These are phyloP conservation scores for Fusarium algeriense DNA, from an alignment of 2,329 filamentous ascomycete genomes.

Conservation along the genomic window DNA sequence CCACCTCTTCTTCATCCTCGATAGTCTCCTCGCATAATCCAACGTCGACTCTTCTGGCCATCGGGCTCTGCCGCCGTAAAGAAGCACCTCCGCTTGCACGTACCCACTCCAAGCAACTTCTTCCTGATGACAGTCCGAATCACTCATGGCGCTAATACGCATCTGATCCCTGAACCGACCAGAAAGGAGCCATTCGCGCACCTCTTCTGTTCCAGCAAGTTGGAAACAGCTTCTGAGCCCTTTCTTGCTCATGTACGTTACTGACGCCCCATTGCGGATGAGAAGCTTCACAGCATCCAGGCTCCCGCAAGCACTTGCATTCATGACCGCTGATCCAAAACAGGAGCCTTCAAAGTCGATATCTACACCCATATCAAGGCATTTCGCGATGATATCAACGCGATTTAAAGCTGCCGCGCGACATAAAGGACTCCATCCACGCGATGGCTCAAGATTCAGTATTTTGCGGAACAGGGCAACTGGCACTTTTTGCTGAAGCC, in stretches of 20 bases:
- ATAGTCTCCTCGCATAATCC: constrained; percentile 7
- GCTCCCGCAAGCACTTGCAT: constrained; percentile 18
- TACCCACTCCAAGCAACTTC: background rate
- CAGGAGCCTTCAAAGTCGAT: constrained; percentile 20
- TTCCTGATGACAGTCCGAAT: background rate
- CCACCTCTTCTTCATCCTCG: background rate
- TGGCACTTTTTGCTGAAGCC: background rate
- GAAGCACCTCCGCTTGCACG: rapidly evolving
- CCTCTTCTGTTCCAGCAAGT: background rate
- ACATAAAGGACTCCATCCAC: constrained; percentile 28
- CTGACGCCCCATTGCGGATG: background rate
- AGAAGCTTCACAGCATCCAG: constrained; percentile 10
- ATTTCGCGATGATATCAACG: constrained; percentile 4
- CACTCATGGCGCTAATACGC: background rate
- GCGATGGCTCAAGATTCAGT: constrained; percentile 18
- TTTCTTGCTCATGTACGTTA: background rate
- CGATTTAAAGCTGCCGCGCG: background rate
- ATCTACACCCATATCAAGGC: background rate
- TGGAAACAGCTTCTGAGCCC: background rate
- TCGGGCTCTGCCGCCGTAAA: background rate
- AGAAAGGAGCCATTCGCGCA: background rate
- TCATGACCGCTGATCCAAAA: constrained; percentile 17
- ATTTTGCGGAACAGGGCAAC: background rate
- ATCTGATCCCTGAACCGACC: background rate
- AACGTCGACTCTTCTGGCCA: background rate